Base-by-base conservation (phyloP, 2,329 filamentous ascomycete genomes). In the Ophiostoma populinum region DNA sequence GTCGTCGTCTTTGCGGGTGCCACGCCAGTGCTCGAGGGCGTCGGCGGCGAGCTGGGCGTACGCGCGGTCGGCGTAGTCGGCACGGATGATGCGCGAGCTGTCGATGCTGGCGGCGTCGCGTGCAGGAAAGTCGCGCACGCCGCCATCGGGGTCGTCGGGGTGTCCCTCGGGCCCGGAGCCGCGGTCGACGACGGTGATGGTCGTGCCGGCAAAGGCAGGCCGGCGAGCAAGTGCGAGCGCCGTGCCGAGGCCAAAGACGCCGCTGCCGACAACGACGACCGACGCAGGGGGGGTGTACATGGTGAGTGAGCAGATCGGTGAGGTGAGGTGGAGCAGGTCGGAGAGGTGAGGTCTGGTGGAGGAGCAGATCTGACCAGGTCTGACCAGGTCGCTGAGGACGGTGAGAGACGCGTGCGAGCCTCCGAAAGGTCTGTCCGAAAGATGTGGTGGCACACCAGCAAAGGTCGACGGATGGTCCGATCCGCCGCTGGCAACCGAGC, bases 51-150 rank as follows among this genome's bases (percentile, higher is more conserved):
- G 70, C 12, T 63, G 58, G 6, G 82, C 70, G 55, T 95, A 95
- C 16, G 75, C 68, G 0, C 70, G 59, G 49, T 87, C 75, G 5
- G 80, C 75, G 50, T 95, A 95, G 62, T 95, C 87, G 34, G 70
- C 58, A 38, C 74, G 64, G 43, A 78, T 62, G 45, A 77, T 74
- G 44, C 73, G 67, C 11, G 70, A 75, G 4, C 62, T 63, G 55
- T 78, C 73, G 47, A 75, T 63, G 43, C 66, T 72, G 34, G 70
- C 64, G 38, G 63, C 62, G 46, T 78, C 70, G 28, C 61, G 55
- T 6, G 69, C 61, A 2, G 72, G 72, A 47, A 76, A 75, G 24
- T 75, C 65, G 18, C 41, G 43, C 2, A 40, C 31, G 19, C 45
- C 33, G 12, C 45, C 41, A n/a, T 32, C 38, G 9, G 30, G 35